phyloP scores from a whole-genome alignment of 78 protist species.

The Polysphondylium violaceum region DNA sequence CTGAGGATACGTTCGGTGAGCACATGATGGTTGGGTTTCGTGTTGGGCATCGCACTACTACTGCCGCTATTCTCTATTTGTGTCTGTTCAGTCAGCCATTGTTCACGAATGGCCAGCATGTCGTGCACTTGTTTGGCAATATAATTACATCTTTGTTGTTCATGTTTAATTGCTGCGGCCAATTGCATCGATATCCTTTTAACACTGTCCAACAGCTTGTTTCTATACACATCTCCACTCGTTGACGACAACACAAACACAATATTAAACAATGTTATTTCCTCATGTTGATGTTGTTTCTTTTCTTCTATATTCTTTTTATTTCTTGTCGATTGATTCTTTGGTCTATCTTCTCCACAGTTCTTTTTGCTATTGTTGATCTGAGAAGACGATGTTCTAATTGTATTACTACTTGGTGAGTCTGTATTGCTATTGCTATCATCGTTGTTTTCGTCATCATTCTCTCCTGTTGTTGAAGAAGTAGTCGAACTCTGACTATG shows the following conservation, averaged over 20 bases:
- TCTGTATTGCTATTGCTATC: background rate
- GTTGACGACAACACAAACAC: conserved; percentile 63
- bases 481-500: conserved; percentile 10
- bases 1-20: conserved; percentile 45
- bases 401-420: background rate
- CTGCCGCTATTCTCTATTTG: background rate
- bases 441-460: background rate
- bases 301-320: background rate
- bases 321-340: background rate
- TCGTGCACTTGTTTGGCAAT: conserved; percentile 68
- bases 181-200: conserved; percentile 59
- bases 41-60: background rate
- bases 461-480: conserved; percentile 1
- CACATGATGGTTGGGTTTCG: conserved; percentile 52
- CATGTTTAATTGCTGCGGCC: conserved; percentile 68
- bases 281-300: conserved; percentile 29
- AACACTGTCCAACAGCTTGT: conserved; percentile 27
- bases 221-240: background rate
- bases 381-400: no score
- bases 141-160: conserved; percentile 58
- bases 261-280: conserved; percentile 54
- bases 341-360: conserved; percentile 2
- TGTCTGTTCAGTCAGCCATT: conserved; percentile 73
- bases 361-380: no score
- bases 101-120: conserved; percentile 38